Percentiles rank a stretch among this genome's conserved stretches.
Conservation (phyloP, 2,329 filamentous ascomycete species). For the Pseudogymnoascus sp. region DNA sequence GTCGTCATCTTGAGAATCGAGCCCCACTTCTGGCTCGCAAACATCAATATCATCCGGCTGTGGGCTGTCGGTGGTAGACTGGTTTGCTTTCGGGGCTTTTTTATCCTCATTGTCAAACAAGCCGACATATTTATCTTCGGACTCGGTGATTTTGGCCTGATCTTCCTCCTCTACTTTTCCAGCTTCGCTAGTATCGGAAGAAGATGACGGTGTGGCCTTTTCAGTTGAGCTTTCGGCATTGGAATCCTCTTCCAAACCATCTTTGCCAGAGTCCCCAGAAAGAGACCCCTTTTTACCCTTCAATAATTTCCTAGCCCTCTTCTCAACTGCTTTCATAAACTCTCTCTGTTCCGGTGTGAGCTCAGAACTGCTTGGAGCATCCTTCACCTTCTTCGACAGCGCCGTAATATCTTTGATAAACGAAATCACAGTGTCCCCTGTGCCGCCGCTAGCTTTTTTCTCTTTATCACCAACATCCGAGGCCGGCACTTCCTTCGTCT, state of each 20-base stretch:
- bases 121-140: constrained; percentile 16
- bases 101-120: constrained; percentile 17
- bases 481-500: not conserved
- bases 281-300: constrained; percentile 18
- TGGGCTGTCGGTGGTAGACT: constrained; percentile 9
- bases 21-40: constrained; percentile 21
- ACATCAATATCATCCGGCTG: constrained; percentile 30
- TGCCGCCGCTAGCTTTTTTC: not conserved
- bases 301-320: constrained; percentile 44
- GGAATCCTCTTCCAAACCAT: not conserved
- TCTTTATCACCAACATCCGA: constrained; percentile 14
- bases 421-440: constrained; percentile 25
- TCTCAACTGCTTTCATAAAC: constrained; percentile 42
- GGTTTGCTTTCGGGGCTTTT: not conserved
- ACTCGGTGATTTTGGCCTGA: not conserved
- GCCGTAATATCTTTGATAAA: constrained; percentile 35
- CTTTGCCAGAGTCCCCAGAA: constrained; percentile 14
- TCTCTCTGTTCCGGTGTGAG: constrained; percentile 34
- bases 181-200: constrained; percentile 11
- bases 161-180: constrained; percentile 8
- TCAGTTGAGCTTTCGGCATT: constrained; percentile 14
- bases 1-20: not conserved
- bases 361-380: constrained; percentile 31
- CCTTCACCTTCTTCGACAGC: constrained; percentile 37
- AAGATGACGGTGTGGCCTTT: constrained; percentile 17